Percentiles rank a stretch among this genome's conserved stretches.
These are phyloP conservation scores for Mycena sp. DNA, from an alignment of 1,284 basidiomycete genomes.

Conservation along the genomic window DNA sequence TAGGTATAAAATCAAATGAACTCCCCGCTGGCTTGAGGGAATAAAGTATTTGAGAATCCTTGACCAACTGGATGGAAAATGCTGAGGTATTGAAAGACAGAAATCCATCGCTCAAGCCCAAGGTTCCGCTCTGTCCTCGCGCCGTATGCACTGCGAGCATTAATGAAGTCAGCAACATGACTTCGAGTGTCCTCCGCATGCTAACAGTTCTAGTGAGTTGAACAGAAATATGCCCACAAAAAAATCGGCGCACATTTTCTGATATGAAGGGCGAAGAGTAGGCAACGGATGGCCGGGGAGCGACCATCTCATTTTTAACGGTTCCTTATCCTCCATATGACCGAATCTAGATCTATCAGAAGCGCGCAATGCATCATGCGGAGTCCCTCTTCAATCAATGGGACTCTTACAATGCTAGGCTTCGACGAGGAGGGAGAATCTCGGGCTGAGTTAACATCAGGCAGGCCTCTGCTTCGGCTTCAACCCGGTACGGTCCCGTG, in stretches of 20 bases:
- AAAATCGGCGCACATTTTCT: neutral
- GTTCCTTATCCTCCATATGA: conserved; percentile 12
- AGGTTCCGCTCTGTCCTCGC: conserved; percentile 35
- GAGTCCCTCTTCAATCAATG: neutral
- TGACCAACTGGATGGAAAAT: conserved; percentile 59
- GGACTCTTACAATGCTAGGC: neutral
- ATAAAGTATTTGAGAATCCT: conserved; percentile 67
- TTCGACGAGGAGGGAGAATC: conserved; percentile 13
- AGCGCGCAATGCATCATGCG: conserved; percentile 39
- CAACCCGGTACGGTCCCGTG: no score
- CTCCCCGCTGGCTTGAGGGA: conserved; percentile 54
- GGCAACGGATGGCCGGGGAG: conserved; percentile 35
- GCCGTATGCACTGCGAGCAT: conserved; percentile 13
- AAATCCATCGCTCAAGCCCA: conserved; percentile 60
- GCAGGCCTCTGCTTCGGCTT: no score
- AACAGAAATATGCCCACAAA: neutral
- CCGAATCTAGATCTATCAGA: conserved; percentile 14
- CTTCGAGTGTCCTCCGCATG: conserved; percentile 25
- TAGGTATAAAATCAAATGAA: conserved; percentile 62
- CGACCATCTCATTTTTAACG: conserved; percentile 9
- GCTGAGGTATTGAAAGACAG: conserved; percentile 54
- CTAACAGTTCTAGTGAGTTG: neutral
- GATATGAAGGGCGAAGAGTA: neutral
- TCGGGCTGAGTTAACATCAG: conserved; percentile 33
- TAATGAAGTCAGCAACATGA: conserved; percentile 15